Conservation (phyloP, 306 rosid genomes). For the Argentina anserina region DNA sequence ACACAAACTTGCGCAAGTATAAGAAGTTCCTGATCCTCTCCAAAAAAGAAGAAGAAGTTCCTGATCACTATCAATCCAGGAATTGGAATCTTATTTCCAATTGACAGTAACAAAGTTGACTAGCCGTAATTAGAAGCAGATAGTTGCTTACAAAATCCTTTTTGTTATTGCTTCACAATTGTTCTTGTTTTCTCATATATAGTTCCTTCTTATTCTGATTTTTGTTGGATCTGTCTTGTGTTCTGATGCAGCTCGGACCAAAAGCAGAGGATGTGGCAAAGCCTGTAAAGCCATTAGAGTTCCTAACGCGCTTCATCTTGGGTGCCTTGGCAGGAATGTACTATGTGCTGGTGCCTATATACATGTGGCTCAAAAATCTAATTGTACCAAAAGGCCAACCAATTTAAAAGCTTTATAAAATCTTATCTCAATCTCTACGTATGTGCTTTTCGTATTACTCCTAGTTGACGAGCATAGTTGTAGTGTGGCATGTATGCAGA, state of each 20-base stretch:
- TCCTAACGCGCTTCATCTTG: conserved; percentile 57
- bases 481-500: not conserved
- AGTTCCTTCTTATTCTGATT: not conserved
- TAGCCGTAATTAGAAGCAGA: not conserved
- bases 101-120: not conserved
- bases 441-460: not conserved
- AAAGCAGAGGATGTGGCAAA: conserved; percentile 73
- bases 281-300: conserved; percentile 55
- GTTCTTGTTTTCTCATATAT: not conserved
- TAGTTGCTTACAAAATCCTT: not conserved
- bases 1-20: not conserved
- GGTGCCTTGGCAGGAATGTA: conserved; percentile 81
- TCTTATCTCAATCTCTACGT: not conserved
- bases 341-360: conserved; percentile 73
- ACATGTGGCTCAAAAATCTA: conserved; percentile 92
- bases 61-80: not conserved
- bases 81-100: not conserved
- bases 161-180: not conserved
- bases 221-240: not conserved
- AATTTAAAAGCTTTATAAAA: conserved; percentile 34
- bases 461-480: not conserved
- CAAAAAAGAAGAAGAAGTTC: too few relatives aligned
- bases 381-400: conserved; percentile 87
- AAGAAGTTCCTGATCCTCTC: not conserved
- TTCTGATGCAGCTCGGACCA: conserved; percentile 85